A percentile compares a stretch with the other conserved stretches of the same genome.
Conservation (phyloP, 306 rosid genomes). For the Macrotyloma uniflorum region DNA sequence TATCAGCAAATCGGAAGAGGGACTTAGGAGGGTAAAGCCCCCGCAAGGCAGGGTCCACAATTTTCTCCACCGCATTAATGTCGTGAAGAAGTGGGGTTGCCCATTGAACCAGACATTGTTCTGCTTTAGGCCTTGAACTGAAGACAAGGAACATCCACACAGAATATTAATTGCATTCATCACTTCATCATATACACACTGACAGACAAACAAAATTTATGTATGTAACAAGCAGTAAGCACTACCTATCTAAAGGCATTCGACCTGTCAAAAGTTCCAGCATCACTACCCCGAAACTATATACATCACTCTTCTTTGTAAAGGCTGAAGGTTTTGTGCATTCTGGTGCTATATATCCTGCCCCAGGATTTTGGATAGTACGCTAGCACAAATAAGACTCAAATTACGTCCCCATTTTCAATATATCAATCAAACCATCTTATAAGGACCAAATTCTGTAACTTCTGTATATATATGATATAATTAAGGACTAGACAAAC, state of each 20-base stretch:
- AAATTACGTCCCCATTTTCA: not conserved
- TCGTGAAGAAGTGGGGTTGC: slow-evolving; percentile 85
- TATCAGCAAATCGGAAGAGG: slow-evolving; percentile 78
- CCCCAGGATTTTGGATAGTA: slow-evolving; percentile 70
- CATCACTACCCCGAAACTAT: slow-evolving; percentile 92
- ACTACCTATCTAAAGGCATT: slow-evolving; percentile 79
- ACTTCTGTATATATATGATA: not conserved
- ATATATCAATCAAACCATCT: not conserved
- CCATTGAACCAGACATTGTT: slow-evolving; percentile 82
- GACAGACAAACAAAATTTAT: too few relatives aligned
- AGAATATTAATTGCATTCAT: not conserved
- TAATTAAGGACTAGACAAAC: slow-evolving; percentile 34
- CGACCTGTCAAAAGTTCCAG: slow-evolving; percentile 86
- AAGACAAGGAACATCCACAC: not conserved
- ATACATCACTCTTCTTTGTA: slow-evolving; percentile 77
- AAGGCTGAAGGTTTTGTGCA: slow-evolving; percentile 69
- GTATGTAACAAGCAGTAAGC: not conserved
- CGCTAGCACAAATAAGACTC: slow-evolving; percentile 44
- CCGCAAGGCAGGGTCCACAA: slow-evolving; percentile 82
- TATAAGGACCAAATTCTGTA: not conserved
- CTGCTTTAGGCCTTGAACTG: slow-evolving; percentile 64
- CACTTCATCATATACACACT: not conserved
- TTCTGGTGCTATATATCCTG: slow-evolving; percentile 92
- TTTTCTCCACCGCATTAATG: slow-evolving; percentile 61
- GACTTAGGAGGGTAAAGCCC: slow-evolving; percentile 93